Evolutionary conservation across 805 yeast species (phyloP).

Genomic region (Yarrowia porcina): DNA sequence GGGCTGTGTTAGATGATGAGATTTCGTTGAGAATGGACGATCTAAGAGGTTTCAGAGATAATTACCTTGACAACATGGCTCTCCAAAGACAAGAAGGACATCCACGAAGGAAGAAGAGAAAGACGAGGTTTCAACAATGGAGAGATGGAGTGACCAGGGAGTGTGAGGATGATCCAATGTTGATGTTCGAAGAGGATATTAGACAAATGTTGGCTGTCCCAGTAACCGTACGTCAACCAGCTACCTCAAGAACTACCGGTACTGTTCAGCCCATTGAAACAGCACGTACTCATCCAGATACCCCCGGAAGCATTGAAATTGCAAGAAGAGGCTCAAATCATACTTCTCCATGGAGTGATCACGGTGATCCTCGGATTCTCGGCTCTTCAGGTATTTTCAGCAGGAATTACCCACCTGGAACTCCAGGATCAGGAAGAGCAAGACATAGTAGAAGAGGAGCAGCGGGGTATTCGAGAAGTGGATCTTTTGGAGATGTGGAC

Average conservation of each 20-base stretch:
- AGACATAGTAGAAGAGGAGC: slow-evolving; percentile 1
- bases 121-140: neutral
- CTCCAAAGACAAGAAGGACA: neutral
- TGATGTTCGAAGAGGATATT: neutral
- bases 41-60: neutral
- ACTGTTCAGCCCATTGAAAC: no score
- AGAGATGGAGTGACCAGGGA: neutral
- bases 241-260: no score
- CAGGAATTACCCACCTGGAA: neutral
- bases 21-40: neutral
- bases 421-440: slow-evolving; percentile 9
- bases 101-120: neutral
- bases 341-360: slow-evolving; percentile 6
- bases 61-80: neutral
- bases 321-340: neutral
- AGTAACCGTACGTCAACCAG: no score
- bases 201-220: no score
- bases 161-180: neutral
- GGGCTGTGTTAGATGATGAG: neutral
- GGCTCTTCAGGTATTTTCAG: neutral
- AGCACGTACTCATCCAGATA: neutral
- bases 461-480: neutral
- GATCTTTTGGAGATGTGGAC: slow-evolving; percentile 1
- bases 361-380: neutral
- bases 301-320: neutral